These are phyloP conservation scores for Spirogloea muscicola DNA, from an alignment of 139 green algal species.

Conservation along the genomic window DNA sequence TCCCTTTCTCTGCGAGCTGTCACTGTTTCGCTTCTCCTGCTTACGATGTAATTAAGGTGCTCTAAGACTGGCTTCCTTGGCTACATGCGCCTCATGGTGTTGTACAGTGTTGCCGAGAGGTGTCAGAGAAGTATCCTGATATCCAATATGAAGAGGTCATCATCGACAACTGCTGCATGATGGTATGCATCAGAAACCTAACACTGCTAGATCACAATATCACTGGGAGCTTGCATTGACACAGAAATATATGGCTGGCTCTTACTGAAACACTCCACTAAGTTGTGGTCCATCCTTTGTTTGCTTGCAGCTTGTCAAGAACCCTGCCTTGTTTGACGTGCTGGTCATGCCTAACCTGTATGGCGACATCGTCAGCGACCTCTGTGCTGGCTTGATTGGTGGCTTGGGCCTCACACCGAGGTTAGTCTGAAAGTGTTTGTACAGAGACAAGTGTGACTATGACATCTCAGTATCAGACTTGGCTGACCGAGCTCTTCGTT, in stretches of 20 bases:
- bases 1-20: too few species aligned
- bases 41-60: too few species aligned
- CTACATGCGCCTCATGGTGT: too few species aligned
- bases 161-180: conserved; percentile 97
- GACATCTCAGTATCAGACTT: too few species aligned
- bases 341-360: conserved; percentile 97
- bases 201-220: background rate
- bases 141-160: conserved; percentile 95
- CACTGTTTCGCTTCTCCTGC: too few species aligned
- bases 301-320: conserved; percentile 59
- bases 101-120: conserved; percentile 84
- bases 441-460: too few species aligned
- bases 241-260: background rate
- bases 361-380: conserved; percentile 93
- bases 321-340: conserved; percentile 88
- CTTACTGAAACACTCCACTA: background rate
- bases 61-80: too few species aligned
- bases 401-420: conserved; percentile 89
- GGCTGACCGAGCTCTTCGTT: too few species aligned
- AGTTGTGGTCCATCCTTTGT: background rate
- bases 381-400: conserved; percentile 90
- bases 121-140: conserved; percentile 73
- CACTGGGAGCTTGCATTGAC: too few species aligned
- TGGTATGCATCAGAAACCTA: conserved; percentile 52
- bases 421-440: too few species aligned